Evolutionary conservation across 345 rosid genomes (phyloP).

Genomic region (Citrus reticulata): DNA sequence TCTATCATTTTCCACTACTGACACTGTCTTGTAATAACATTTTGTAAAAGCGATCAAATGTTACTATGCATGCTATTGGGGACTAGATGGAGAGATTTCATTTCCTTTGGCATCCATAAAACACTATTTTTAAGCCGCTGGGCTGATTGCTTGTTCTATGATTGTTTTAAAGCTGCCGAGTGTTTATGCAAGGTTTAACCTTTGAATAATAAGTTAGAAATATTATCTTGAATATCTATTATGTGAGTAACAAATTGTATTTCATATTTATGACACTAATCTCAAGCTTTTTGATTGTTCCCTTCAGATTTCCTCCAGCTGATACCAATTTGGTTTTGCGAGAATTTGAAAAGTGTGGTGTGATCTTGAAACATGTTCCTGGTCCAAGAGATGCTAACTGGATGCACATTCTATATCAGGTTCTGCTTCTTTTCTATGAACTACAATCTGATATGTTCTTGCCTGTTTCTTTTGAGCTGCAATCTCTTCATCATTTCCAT

Average conservation of each 20-base stretch:
- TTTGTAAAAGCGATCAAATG: not conserved
- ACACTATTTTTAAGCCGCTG: not conserved
- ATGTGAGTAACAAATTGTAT: not conserved
- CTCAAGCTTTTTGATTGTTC: not conserved
- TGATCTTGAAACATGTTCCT: slow-evolving; percentile 86
- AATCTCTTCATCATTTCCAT: not conserved
- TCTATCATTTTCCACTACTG: not conserved
- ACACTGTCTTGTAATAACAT: not conserved
- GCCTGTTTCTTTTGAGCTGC: not conserved
- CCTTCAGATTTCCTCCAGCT: slow-evolving; percentile 71
- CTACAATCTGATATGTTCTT: not conserved
- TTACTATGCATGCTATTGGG: not conserved
- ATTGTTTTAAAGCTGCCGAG: not conserved
- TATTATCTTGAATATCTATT: not conserved
- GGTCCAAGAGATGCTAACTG: slow-evolving; percentile 97
- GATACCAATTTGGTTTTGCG: slow-evolving; percentile 90
- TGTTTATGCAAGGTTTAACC: not conserved
- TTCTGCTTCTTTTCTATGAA: slow-evolving; percentile 22
- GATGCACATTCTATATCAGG: slow-evolving; percentile 96
- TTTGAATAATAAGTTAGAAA: not conserved
- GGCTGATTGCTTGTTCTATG: not conserved
- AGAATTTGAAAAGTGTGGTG: slow-evolving; percentile 92
- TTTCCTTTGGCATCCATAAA: not conserved
- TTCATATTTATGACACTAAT: not conserved
- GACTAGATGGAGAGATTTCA: not conserved